These are phyloP conservation scores for Laburnicola sp. DNA, from an alignment of 2,329 filamentous ascomycete genomes.

Conservation along the genomic window DNA sequence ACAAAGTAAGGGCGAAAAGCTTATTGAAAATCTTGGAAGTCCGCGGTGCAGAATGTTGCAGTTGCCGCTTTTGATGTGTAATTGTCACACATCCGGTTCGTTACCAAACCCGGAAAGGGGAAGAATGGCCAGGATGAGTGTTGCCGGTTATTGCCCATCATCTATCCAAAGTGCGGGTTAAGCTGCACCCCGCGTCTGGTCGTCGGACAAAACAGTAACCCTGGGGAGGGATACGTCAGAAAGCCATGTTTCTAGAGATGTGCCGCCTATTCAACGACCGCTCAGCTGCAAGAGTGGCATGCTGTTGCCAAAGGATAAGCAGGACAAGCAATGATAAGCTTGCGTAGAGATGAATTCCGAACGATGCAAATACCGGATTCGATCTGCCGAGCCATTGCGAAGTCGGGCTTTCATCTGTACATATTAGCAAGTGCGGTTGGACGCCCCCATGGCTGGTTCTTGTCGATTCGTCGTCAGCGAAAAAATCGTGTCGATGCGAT, in stretches of 20 bases:
- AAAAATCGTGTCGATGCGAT: background rate
- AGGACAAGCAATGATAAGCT: background rate
- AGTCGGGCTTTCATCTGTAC: background rate
- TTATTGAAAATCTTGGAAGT: slow-evolving; percentile 4
- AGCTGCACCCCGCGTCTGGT: slow-evolving; percentile 5
- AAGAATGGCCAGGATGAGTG: background rate
- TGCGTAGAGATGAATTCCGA: background rate
- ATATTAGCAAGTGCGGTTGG: background rate
- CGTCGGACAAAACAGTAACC: background rate
- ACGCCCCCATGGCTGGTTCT: background rate
- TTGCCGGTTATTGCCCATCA: slow-evolving; percentile 2
- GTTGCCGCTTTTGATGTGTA: background rate
- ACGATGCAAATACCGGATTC: slow-evolving; percentile 1
- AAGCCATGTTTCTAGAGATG: background rate
- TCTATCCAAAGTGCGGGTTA: slow-evolving; percentile 7
- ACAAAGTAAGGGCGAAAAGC: background rate
- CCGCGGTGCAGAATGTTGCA: background rate
- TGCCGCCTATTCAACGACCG: background rate
- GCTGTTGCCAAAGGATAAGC: background rate
- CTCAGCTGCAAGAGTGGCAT: background rate
- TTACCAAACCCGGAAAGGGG: background rate
- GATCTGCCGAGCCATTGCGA: slow-evolving; percentile 4
- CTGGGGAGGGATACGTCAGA: slow-evolving; percentile 1
- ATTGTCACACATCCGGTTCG: slow-evolving; percentile 1
- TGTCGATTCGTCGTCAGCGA: slow-evolving; percentile 1